Conservation (phyloP, 768 basidiomycete genomes). For the Leccinum arenicola region DNA sequence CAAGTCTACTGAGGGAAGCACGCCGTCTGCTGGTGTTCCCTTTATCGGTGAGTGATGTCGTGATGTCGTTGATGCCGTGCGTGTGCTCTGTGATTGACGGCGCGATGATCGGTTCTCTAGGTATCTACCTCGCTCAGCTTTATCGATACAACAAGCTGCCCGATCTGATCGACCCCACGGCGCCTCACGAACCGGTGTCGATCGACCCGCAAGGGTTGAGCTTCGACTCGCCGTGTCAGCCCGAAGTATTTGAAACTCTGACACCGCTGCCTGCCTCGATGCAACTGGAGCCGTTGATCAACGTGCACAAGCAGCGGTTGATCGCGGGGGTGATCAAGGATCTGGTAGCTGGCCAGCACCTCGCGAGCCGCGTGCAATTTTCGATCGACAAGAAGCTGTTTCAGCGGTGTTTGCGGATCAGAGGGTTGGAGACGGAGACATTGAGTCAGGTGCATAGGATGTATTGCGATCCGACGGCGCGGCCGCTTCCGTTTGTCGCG, state of each 20-base stretch:
- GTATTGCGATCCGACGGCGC: constrained; percentile 29
- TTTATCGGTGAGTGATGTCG: constrained; percentile 61
- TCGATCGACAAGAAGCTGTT: constrained; percentile 74
- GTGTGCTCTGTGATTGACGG: not conserved
- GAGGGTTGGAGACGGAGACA: constrained; percentile 57
- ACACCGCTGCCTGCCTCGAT: constrained; percentile 72
- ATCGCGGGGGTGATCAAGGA: constrained; percentile 80
- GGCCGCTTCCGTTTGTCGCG: constrained; percentile 21
- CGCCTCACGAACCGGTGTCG: constrained; percentile 64
- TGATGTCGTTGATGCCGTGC: not conserved
- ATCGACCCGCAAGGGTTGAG: constrained; percentile 60
- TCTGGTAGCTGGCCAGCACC: constrained; percentile 79
- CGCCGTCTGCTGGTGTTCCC: constrained; percentile 66
- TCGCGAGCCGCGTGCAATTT: constrained; percentile 70
- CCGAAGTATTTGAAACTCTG: constrained; percentile 76
- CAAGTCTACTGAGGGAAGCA: constrained; percentile 41
- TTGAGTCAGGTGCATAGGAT: constrained; percentile 47
- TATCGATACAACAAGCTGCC: constrained; percentile 64
- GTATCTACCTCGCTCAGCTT: constrained; percentile 75
- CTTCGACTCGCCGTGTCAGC: constrained; percentile 68
- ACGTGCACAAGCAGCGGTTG: constrained; percentile 83
- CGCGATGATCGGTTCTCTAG: constrained; percentile 35
- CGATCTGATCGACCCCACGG: constrained; percentile 80
- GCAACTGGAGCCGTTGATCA: constrained; percentile 82
- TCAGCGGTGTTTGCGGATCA: constrained; percentile 68